A percentile compares a stretch with the other conserved stretches of the same genome.
Evolutionary conservation across 176 grass and related monocot species (phyloP).

Genomic region (Raddia distichophylla): DNA sequence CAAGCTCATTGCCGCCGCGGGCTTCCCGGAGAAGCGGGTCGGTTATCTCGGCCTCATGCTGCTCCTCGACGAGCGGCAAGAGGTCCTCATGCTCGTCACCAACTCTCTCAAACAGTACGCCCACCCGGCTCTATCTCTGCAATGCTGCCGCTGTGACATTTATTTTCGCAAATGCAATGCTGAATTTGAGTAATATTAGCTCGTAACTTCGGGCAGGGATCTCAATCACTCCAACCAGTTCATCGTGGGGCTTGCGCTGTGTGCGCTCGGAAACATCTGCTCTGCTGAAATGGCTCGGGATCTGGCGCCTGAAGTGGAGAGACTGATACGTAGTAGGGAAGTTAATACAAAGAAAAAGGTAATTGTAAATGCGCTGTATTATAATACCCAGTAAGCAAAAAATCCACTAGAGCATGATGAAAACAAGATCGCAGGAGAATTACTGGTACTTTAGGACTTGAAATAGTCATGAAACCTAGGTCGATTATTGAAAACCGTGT

Average conservation of each 20-base stretch:
- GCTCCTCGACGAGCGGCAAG: conserved; percentile 98
- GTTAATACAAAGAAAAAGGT: conserved; percentile 98
- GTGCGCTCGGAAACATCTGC: conserved; percentile 96
- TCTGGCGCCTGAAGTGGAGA: conserved; percentile 96
- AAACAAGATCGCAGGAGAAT: neutral
- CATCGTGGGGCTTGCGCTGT: conserved; percentile 90
- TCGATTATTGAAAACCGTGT: neutral
- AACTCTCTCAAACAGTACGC: conserved; percentile 99
- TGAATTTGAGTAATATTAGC: conserved; percentile 53
- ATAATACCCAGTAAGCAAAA: neutral
- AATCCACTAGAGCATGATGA: conserved; percentile 2
- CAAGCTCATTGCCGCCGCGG: conserved; percentile 95
- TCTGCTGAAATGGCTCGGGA: conserved; percentile 98
- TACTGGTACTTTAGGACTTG: neutral
- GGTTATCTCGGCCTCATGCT: conserved; percentile 98
- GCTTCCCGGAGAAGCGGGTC: conserved; percentile 96
- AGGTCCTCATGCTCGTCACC: conserved; percentile 99
- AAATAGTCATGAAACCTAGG: neutral
- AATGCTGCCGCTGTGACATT: neutral
- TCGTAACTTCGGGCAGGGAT: conserved; percentile 71
- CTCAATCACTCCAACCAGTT: conserved; percentile 93
- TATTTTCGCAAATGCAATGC: conserved; percentile 31
- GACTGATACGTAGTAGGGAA: conserved; percentile 70
- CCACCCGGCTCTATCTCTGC: conserved; percentile 13
- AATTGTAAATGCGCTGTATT: neutral